These are phyloP conservation scores for Lentinula raphanica DNA, from an alignment of 768 basidiomycete species.

Conservation along the genomic window DNA sequence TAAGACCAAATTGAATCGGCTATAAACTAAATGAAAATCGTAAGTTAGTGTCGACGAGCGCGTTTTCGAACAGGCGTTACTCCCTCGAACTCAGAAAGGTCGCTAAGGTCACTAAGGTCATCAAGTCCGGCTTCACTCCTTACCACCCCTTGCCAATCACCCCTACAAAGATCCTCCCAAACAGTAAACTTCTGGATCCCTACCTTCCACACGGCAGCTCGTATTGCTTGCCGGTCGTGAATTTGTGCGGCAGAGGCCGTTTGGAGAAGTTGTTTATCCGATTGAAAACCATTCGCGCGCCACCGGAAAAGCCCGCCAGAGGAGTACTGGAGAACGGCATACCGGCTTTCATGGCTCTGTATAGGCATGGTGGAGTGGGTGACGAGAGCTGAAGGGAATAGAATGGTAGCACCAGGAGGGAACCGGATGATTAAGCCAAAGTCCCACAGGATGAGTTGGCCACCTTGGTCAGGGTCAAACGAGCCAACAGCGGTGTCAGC, in stretches of 20 bases:
- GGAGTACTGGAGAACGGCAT: slow-evolving; percentile 17
- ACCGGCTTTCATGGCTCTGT: slow-evolving; percentile 8
- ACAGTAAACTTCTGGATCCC: neutral
- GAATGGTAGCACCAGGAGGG: slow-evolving; percentile 15
- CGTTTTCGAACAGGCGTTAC: no score
- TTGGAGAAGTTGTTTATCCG: neutral
- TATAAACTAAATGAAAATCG: no score
- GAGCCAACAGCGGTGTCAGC: slow-evolving; percentile 16
- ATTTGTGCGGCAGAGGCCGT: neutral
- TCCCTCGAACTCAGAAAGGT: no score
- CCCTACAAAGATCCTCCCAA: neutral
- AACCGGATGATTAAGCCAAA: no score
- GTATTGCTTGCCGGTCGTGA: neutral
- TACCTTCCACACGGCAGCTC: neutral
- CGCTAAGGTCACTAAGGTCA: no score
- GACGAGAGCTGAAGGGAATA: slow-evolving; percentile 17
- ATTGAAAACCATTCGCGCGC: slow-evolving; percentile 12
- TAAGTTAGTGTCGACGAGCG: no score
- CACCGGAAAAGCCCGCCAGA: slow-evolving; percentile 20
- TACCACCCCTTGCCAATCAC: no score
- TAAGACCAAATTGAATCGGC: no score
- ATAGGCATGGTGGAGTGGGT: slow-evolving; percentile 11
- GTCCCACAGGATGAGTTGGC: slow-evolving; percentile 19
- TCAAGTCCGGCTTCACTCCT: no score
- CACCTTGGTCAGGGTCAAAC: slow-evolving; percentile 12